Percentiles rank a stretch among this genome's conserved stretches.
These are phyloP conservation scores for Cryomyces antarcticus DNA, from an alignment of 495 filamentous ascomycete genomes.

Conservation along the genomic window DNA sequence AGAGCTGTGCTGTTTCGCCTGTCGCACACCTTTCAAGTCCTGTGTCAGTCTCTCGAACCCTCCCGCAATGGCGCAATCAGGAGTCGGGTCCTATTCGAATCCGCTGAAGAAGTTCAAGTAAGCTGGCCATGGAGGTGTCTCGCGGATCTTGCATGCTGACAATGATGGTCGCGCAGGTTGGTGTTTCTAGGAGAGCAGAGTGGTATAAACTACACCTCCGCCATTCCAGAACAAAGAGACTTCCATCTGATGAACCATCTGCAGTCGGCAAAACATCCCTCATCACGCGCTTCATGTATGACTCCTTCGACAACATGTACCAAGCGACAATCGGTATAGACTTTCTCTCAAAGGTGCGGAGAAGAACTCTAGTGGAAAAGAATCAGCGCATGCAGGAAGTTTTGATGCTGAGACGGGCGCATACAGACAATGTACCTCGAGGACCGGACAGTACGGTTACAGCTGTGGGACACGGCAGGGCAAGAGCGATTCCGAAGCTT, in stretches of 20 bases:
- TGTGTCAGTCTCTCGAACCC: no score
- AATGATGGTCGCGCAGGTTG: slow-evolving; percentile 25
- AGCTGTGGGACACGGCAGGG: slow-evolving; percentile 95
- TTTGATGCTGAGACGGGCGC: not conserved
- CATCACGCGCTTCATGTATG: slow-evolving; percentile 99
- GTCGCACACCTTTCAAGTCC: no score
- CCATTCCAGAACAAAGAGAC: not conserved
- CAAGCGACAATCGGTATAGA: slow-evolving; percentile 99
- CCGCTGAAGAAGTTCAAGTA: slow-evolving; percentile 99
- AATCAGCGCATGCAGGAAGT: not conserved
- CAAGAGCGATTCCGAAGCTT: slow-evolving; percentile 92
- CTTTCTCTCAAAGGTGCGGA: slow-evolving; percentile 80
- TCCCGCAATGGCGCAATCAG: slow-evolving; percentile 31
- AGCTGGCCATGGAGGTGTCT: slow-evolving; percentile 5
- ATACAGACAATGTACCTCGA: slow-evolving; percentile 94
- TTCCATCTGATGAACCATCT: slow-evolving; percentile 1
- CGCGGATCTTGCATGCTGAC: slow-evolving; percentile 7
- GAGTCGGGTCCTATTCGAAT: slow-evolving; percentile 87
- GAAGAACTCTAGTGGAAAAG: not conserved
- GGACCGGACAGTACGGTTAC: slow-evolving; percentile 89
- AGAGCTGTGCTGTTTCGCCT: no score
- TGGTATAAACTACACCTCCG: slow-evolving; percentile 35
- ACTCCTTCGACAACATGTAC: slow-evolving; percentile 99
- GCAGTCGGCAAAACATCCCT: slow-evolving; percentile 94
- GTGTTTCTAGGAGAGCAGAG: slow-evolving; percentile 97